phyloP scores from a whole-genome alignment of 2,329 filamentous ascomycete genomes.

The Arthroderma uncinatum region DNA sequence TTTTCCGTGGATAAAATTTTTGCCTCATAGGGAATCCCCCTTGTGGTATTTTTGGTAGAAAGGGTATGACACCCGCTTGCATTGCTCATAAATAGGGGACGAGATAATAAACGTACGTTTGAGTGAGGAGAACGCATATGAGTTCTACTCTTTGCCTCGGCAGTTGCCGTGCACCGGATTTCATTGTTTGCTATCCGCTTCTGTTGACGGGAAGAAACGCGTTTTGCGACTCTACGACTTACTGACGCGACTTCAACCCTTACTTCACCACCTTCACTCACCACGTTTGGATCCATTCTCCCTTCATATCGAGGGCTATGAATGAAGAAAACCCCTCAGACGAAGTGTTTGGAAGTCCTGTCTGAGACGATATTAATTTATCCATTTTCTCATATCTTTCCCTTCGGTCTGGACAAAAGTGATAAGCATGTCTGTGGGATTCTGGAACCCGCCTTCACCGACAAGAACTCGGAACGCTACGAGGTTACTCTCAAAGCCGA shows the following conservation, averaged over 20 bases:
- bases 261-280: not conserved
- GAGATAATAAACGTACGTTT: not conserved
- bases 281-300: not conserved
- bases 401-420: not conserved
- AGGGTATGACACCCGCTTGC: not conserved
- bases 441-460: not conserved
- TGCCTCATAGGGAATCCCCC: not conserved
- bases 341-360: not conserved
- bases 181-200: not conserved
- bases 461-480: not conserved
- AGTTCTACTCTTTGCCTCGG: not conserved
- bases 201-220: not conserved
- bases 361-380: not conserved
- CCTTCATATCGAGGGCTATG: not conserved
- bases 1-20: not conserved
- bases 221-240: not conserved
- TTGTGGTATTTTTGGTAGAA: not conserved
- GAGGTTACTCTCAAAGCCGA: slow-evolving; percentile 22
- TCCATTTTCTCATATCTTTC: not conserved
- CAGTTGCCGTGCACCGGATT: not conserved
- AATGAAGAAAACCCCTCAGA: not conserved
- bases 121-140: not conserved
- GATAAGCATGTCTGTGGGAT: not conserved
- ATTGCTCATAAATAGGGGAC: not conserved
- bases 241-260: not conserved